Conservation (phyloP, 352 stramenopile genomes). For the Globisporangium megalacanthum region DNA sequence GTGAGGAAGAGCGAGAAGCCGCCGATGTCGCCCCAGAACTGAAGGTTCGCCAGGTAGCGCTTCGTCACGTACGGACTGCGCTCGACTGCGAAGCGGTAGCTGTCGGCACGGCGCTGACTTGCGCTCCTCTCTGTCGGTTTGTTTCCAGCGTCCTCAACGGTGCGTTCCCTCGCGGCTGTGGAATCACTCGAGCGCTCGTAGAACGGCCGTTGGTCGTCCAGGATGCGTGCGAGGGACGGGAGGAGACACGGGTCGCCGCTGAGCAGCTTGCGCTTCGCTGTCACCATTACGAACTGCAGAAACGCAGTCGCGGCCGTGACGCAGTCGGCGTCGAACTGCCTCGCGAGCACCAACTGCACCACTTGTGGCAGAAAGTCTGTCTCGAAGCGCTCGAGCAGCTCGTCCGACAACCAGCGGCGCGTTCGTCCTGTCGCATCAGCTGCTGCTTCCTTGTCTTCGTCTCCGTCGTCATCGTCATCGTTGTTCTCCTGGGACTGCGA, state of each 20-base stretch:
- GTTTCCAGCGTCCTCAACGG: neutral
- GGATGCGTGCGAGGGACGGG: conserved; percentile 38
- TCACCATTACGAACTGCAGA: conserved; percentile 38
- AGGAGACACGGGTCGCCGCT: conserved; percentile 34
- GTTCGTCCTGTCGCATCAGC: neutral
- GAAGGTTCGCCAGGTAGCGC: conserved; percentile 45
- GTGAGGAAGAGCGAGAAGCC: conserved; percentile 51
- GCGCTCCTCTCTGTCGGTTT: conserved; percentile 2
- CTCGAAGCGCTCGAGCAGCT: conserved; percentile 35
- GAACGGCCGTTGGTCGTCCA: conserved; percentile 57
- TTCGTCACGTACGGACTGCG: conserved; percentile 23
- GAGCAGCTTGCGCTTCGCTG: conserved; percentile 21
- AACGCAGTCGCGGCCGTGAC: conserved; percentile 38
- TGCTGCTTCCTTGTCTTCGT: conserved; percentile 1
- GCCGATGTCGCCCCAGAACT: conserved; percentile 42
- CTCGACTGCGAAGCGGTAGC: conserved; percentile 1
- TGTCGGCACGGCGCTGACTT: neutral
- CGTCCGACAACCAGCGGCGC: conserved; percentile 18
- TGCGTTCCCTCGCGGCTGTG: neutral
- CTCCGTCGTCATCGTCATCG: neutral
- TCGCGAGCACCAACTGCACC: conserved; percentile 44
- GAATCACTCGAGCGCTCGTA: conserved; percentile 32
- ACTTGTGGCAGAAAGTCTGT: conserved; percentile 51
- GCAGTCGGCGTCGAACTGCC: conserved; percentile 21
- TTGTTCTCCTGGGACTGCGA: neutral